Evolutionary conservation across 1,284 basidiomycete genomes (phyloP), one percentile per base, ranked within the genome.

Genomic region (Coniferiporia sulphurascens): DNA sequence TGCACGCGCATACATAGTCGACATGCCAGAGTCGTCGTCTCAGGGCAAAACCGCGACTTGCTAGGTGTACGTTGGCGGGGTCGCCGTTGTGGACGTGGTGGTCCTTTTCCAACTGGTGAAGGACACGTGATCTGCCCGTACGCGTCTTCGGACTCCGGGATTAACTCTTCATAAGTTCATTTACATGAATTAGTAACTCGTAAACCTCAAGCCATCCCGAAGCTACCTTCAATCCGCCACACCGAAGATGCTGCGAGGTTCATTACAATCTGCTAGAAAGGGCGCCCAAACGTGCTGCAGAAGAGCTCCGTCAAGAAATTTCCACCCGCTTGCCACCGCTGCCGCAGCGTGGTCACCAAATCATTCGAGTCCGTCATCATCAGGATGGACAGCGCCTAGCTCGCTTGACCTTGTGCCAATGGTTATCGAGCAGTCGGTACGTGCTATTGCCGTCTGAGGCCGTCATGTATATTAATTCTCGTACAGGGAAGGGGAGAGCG

Each of bases 401-500:
- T 35, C 56, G 21, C 58, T 58, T 51, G 56, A 62, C 68, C 79
- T 95, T 54, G 91, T 96, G 22, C 93, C 93, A 7, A 94, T 95
- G 55, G 93, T 97, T 50, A 91, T 96, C 63, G 93, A 95, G 67
- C 91, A 95, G 72, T 95, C 93, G 50, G 93, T 93, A 67, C 66
- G 80, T 73, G 45, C 22, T 22, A 46, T 50, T 51, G 50, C 45
- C 34, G 22, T 46, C 57, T 51, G 13, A 32, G n/a, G 15, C 2
- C 5, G 32, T 15, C 4, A 36, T 32, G 22, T 27, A 19, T 53
- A 22, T 41, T 36, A 7, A 27, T 4, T n/a, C 32, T 21, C 27
- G 0, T 15, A 1, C 43, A 96, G 93, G 93, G 91, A 35, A 82
- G 93, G 69, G 94, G 94, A 5, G 94, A 97, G 72, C 81, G 94